Percentiles rank a stretch among this genome's conserved stretches.
phyloP scores from a whole-genome alignment of 1,284 basidiomycete genomes.

The Apiotrichum gamsii region DNA sequence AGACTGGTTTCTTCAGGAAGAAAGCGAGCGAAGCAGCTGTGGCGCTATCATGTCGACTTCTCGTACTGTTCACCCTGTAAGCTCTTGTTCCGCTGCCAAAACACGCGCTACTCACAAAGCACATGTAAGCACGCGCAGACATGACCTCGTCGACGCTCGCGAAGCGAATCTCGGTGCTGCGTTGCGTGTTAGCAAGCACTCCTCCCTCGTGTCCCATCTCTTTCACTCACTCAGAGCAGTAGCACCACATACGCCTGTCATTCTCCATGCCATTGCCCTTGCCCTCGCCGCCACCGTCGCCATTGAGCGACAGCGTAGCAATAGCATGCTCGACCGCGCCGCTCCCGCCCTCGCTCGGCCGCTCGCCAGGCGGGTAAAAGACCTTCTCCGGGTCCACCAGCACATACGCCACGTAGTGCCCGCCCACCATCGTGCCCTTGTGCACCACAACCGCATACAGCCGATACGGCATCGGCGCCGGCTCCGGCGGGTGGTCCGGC shows the following conservation, averaged over 20 bases:
- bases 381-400: slow-evolving; percentile 40
- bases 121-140: slow-evolving; percentile 79
- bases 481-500: slow-evolving; percentile 37
- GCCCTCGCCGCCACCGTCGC: background rate
- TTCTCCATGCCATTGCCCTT: background rate
- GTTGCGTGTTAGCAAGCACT: slow-evolving; percentile 5
- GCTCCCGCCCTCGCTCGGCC: background rate
- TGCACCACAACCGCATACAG: slow-evolving; percentile 75
- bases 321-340: background rate
- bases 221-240: slow-evolving; percentile 62
- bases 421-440: slow-evolving; percentile 76
- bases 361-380: slow-evolving; percentile 16
- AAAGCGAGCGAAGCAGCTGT: too few species aligned
- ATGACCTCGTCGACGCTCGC: slow-evolving; percentile 80
- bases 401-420: slow-evolving; percentile 72
- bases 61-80: too few species aligned
- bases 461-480: slow-evolving; percentile 38
- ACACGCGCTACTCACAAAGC: slow-evolving; percentile 35
- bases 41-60: too few species aligned
- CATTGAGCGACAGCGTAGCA: slow-evolving; percentile 1
- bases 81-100: slow-evolving; percentile 2
- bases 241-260: slow-evolving; percentile 71
- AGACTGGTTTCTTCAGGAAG: too few species aligned
- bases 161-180: slow-evolving; percentile 61
- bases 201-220: background rate